Evolutionary conservation across 495 filamentous ascomycete genomes (phyloP).

Genomic region (Chaetomium fimeti): DNA sequence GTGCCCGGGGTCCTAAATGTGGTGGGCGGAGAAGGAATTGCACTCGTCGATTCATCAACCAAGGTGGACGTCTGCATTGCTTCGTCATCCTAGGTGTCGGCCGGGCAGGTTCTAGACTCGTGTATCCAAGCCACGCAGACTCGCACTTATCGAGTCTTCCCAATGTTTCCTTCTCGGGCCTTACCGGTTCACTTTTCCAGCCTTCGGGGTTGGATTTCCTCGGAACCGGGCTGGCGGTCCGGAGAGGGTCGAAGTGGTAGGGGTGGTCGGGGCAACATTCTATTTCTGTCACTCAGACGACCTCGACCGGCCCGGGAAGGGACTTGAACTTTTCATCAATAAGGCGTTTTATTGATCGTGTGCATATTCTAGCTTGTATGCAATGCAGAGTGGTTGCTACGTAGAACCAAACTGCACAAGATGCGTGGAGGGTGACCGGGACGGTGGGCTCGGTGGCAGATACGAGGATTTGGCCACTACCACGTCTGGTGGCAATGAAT

Average conservation of each 20-base stretch:
- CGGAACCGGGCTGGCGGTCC: background rate
- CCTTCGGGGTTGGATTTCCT: background rate
- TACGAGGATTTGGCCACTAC: background rate
- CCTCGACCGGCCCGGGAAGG: background rate
- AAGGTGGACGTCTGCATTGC: too few species aligned
- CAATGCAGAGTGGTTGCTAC: conserved; percentile 1
- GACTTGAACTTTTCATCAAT: background rate
- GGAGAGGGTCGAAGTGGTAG: background rate
- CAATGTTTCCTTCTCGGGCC: background rate
- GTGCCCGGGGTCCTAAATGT: too few species aligned
- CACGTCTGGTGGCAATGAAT: background rate
- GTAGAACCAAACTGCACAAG: background rate
- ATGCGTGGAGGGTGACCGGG: background rate
- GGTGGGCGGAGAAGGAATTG: too few species aligned
- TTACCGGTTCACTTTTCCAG: background rate
- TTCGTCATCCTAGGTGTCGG: too few species aligned
- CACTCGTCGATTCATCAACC: too few species aligned
- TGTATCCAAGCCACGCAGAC: too few species aligned
- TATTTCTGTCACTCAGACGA: conserved; percentile 1
- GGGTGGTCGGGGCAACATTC: background rate
- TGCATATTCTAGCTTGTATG: conserved; percentile 3
- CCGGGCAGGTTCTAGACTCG: too few species aligned
- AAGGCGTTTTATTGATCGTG: background rate
- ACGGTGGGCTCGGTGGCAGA: background rate
- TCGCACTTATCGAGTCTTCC: background rate